phyloP scores from a whole-genome alignment of 257 asterid genomes.

The Gentiana macrophylla region DNA sequence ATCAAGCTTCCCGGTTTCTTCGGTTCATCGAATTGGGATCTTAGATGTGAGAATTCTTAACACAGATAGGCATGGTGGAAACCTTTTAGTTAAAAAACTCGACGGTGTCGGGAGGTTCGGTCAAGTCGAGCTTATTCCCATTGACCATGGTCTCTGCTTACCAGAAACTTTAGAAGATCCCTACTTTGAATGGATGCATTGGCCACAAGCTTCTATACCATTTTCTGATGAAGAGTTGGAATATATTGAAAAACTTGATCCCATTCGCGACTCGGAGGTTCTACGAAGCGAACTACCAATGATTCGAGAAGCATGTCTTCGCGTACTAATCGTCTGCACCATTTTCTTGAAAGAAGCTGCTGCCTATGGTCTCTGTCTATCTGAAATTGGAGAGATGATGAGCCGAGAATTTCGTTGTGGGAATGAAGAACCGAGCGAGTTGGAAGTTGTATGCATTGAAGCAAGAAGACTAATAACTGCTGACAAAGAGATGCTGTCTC shows the following conservation, averaged over 20 bases:
- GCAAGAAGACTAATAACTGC: slow-evolving; percentile 48
- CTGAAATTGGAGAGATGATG: slow-evolving; percentile 99
- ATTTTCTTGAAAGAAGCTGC: slow-evolving; percentile 86
- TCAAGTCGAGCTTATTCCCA: slow-evolving; percentile 83
- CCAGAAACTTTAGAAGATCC: slow-evolving; percentile 96
- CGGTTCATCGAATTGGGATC: slow-evolving; percentile 92
- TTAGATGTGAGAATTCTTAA: slow-evolving; percentile 87
- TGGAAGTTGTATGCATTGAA: slow-evolving; percentile 80
- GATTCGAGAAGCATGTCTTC: slow-evolving; percentile 90
- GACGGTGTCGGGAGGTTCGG: slow-evolving; percentile 73
- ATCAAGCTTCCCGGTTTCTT: slow-evolving; percentile 81
- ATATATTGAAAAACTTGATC: slow-evolving; percentile 66
- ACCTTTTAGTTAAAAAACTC: slow-evolving; percentile 85
- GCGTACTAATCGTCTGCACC: slow-evolving; percentile 67
- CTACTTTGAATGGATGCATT: slow-evolving; percentile 94
- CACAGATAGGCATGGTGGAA: slow-evolving; percentile 95
- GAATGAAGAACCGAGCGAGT: slow-evolving; percentile 96
- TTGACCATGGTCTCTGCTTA: slow-evolving; percentile 94
- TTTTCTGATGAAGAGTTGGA: slow-evolving; percentile 89
- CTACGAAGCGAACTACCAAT: slow-evolving; percentile 72
- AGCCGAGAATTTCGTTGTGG: slow-evolving; percentile 76
- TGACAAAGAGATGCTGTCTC: slow-evolving; percentile 40
- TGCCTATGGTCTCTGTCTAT: slow-evolving; percentile 67
- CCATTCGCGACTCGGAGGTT: slow-evolving; percentile 66
- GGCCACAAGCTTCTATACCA: slow-evolving; percentile 99